Percentiles rank a stretch among this genome's conserved stretches.
phyloP scores from a whole-genome alignment of 768 basidiomycete genomes.

The Phaeotremella skinneri region DNA sequence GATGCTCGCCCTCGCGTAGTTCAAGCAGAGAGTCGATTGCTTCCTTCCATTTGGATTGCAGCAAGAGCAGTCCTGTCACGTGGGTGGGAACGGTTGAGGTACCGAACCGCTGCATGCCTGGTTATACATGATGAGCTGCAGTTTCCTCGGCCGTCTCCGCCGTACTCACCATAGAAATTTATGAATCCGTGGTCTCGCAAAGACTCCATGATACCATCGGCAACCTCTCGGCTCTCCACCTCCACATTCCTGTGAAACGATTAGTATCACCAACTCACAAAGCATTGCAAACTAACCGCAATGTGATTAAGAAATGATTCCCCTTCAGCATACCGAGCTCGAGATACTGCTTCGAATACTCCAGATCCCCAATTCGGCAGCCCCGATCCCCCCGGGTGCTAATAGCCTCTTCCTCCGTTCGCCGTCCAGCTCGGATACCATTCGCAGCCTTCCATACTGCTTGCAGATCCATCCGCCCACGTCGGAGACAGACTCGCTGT shows the following conservation, averaged over 20 bases:
- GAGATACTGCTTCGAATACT: slow-evolving; percentile 74
- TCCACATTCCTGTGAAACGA: slow-evolving; percentile 68
- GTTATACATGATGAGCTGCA: slow-evolving; percentile 7
- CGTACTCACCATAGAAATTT: slow-evolving; percentile 82
- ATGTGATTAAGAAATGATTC: slow-evolving; percentile 89
- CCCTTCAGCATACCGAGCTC: slow-evolving; percentile 97
- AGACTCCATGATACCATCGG: slow-evolving; percentile 72
- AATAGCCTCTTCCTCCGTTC: slow-evolving; percentile 61
- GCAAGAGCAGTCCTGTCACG: slow-evolving; percentile 81
- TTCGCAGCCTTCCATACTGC: slow-evolving; percentile 83
- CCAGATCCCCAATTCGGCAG: slow-evolving; percentile 79
- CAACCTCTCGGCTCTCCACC: slow-evolving; percentile 66
- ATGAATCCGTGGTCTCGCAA: slow-evolving; percentile 87
- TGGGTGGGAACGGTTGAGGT: slow-evolving; percentile 96
- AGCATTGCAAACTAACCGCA: slow-evolving; percentile 63
- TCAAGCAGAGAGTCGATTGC: slow-evolving; percentile 80
- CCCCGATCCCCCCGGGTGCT: slow-evolving; percentile 82
- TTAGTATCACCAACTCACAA: slow-evolving; percentile 8
- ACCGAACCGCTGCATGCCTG: slow-evolving; percentile 97
- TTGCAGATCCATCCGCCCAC: slow-evolving; percentile 59
- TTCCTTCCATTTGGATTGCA: slow-evolving; percentile 84
- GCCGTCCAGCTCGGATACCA: slow-evolving; percentile 59
- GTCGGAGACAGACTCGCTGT: slow-evolving; percentile 65
- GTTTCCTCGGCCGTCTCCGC: background rate
- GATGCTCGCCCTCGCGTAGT: slow-evolving; percentile 84